Conservation (phyloP, 441 rosid genomes). For the Theobroma grandiflorum region DNA sequence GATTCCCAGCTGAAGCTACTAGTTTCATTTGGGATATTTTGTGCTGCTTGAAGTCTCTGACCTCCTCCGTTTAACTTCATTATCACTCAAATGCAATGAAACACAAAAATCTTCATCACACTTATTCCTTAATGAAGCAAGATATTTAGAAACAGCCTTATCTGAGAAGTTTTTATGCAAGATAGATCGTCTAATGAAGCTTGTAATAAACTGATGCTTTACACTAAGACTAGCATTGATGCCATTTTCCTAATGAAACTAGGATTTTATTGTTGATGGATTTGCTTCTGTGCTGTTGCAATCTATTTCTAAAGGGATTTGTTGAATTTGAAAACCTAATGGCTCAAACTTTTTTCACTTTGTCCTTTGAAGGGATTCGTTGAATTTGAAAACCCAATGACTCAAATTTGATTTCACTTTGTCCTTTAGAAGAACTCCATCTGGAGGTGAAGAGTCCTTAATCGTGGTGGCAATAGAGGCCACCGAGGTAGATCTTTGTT, state of each 20-base stretch:
- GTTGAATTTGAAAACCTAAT: slow-evolving; percentile 71
- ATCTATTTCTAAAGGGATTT: slow-evolving; percentile 59
- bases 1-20: background rate
- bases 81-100: slow-evolving; percentile 76
- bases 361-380: no score
- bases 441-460: slow-evolving; percentile 74
- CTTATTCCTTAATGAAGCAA: slow-evolving; percentile 56
- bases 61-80: slow-evolving; percentile 70
- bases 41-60: slow-evolving; percentile 43
- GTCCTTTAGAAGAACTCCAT: slow-evolving; percentile 52
- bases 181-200: slow-evolving; percentile 61
- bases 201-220: slow-evolving; percentile 85
- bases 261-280: slow-evolving; percentile 41
- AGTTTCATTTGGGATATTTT: slow-evolving; percentile 33
- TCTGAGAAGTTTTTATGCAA: slow-evolving; percentile 47
- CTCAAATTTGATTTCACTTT: slow-evolving; percentile 55
- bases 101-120: slow-evolving; percentile 67
- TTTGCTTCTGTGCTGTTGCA: slow-evolving; percentile 38
- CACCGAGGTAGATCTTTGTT: slow-evolving; percentile 74
- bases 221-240: slow-evolving; percentile 57
- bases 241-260: slow-evolving; percentile 55
- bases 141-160: slow-evolving; percentile 53
- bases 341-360: slow-evolving; percentile 39
- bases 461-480: slow-evolving; percentile 71
- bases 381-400: no score